These are phyloP conservation scores for Auricularia sp. DNA, from an alignment of 768 basidiomycete species.

Conservation along the genomic window DNA sequence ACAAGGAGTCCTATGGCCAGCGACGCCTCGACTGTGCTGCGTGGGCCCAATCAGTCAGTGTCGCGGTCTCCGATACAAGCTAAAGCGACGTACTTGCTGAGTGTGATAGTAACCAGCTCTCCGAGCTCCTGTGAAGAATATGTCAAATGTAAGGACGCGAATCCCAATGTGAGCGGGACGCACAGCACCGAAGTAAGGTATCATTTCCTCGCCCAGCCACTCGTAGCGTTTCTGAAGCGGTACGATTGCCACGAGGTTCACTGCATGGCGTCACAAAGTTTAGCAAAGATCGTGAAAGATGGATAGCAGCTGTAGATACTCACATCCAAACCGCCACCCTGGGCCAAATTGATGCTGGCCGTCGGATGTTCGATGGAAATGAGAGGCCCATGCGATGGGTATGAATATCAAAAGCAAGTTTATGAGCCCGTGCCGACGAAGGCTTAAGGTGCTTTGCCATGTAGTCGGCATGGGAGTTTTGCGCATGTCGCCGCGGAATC, in stretches of 20 bases:
- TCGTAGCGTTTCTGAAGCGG: conserved; percentile 60
- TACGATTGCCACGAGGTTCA: conserved; percentile 56
- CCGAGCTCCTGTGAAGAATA: conserved; percentile 33
- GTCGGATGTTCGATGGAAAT: conserved; percentile 25
- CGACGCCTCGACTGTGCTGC: neutral
- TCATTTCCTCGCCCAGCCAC: conserved; percentile 49
- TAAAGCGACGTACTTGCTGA: conserved; percentile 15
- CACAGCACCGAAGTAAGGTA: conserved; percentile 41
- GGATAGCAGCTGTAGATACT: neutral
- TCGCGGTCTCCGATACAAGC: conserved; percentile 11
- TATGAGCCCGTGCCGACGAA: conserved; percentile 14
- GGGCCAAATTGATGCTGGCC: neutral
- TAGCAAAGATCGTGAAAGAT: too few relatives aligned
- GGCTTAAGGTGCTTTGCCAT: neutral
- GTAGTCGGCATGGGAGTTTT: neutral
- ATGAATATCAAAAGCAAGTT: conserved; percentile 49
- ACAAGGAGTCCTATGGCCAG: neutral
- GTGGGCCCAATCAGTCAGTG: neutral
- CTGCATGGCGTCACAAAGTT: conserved; percentile 21
- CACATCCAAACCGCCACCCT: neutral
- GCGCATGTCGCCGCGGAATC: neutral
- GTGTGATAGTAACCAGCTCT: conserved; percentile 51
- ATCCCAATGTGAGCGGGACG: neutral
- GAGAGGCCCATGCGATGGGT: conserved; percentile 51
- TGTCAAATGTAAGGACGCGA: neutral